phyloP scores from a whole-genome alignment of 2,329 filamentous ascomycete species.

The Fusarium tricinctum region DNA sequence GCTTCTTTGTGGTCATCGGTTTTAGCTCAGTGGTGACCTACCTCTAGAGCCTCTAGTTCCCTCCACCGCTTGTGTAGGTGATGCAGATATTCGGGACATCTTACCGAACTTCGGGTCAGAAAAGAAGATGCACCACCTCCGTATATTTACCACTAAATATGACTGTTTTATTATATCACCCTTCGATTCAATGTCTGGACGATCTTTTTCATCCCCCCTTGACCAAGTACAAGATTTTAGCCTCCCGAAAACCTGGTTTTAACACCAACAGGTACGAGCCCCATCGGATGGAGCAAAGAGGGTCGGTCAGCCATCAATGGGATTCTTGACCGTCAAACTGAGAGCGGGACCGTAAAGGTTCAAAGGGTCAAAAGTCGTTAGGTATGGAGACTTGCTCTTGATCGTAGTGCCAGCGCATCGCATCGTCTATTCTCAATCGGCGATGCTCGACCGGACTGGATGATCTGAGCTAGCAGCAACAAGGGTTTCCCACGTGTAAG shows the following conservation, averaged over 20 bases:
- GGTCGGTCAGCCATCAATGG: slow-evolving; percentile 13
- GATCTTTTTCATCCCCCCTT: not conserved
- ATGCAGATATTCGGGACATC: not conserved
- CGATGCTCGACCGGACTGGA: slow-evolving; percentile 37
- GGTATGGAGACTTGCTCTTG: slow-evolving; percentile 27
- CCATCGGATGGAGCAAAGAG: slow-evolving; percentile 10
- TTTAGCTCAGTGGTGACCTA: not conserved
- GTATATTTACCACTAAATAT: not conserved
- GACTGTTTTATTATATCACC: slow-evolving; percentile 7
- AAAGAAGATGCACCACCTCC: not conserved
- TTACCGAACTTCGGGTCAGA: slow-evolving; percentile 14
- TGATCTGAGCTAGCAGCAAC: slow-evolving; percentile 39
- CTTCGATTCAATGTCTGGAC: not conserved
- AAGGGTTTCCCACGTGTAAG: slow-evolving; percentile 12
- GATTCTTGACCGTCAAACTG: slow-evolving; percentile 26
- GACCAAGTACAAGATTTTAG: slow-evolving; percentile 23
- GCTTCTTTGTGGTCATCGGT: not conserved
- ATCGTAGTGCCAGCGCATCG: slow-evolving; percentile 37
- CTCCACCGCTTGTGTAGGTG: not conserved
- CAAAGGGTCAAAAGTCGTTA: not conserved
- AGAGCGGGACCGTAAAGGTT: slow-evolving; percentile 27
- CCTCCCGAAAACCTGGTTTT: slow-evolving; percentile 21
- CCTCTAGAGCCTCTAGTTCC: not conserved
- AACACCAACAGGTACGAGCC: slow-evolving; percentile 1
- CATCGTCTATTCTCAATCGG: slow-evolving; percentile 24